Conservation (phyloP, 805 yeast species). For the Nakazawaea wyomingensis region DNA sequence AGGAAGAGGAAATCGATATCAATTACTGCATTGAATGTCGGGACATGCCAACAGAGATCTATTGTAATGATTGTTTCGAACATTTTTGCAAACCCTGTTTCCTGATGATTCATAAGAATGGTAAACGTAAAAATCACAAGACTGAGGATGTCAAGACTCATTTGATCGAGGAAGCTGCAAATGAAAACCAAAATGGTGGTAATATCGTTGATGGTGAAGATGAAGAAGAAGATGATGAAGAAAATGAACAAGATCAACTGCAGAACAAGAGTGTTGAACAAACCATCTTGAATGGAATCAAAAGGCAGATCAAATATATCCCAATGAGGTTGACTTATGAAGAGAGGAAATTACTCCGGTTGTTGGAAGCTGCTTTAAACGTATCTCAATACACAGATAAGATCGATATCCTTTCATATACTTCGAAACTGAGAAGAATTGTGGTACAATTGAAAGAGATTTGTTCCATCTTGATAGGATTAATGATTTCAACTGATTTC, state of each 20-base stretch:
- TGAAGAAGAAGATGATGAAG: constrained; percentile 15
- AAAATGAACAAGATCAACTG: too few species aligned
- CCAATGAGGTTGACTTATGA: constrained; percentile 65
- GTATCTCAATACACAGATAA: constrained; percentile 79
- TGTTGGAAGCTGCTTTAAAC: constrained; percentile 70
- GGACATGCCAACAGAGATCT: constrained; percentile 65
- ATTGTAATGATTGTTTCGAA: constrained; percentile 60
- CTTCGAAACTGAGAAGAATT: constrained; percentile 66
- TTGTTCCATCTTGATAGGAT: constrained; percentile 73
- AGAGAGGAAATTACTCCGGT: constrained; percentile 62
- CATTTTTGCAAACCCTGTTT: constrained; percentile 67
- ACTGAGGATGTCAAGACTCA: constrained; percentile 21
- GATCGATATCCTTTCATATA: constrained; percentile 64
- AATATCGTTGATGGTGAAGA: constrained; percentile 16
- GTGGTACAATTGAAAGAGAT: constrained; percentile 68
- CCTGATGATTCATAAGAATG: constrained; percentile 64
- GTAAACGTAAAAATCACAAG: constrained; percentile 47
- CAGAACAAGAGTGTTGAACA: constrained; percentile 13
- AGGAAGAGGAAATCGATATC: constrained; percentile 28
- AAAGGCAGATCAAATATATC: constrained; percentile 45
- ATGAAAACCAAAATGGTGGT: constrained; percentile 15
- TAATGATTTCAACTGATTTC: constrained; percentile 73
- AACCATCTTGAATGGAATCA: constrained; percentile 31
- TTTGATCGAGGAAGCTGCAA: constrained; percentile 16
- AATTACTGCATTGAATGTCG: constrained; percentile 63